Conservation (phyloP, 2,329 filamentous ascomycete species). For the Penicillium sp. region DNA sequence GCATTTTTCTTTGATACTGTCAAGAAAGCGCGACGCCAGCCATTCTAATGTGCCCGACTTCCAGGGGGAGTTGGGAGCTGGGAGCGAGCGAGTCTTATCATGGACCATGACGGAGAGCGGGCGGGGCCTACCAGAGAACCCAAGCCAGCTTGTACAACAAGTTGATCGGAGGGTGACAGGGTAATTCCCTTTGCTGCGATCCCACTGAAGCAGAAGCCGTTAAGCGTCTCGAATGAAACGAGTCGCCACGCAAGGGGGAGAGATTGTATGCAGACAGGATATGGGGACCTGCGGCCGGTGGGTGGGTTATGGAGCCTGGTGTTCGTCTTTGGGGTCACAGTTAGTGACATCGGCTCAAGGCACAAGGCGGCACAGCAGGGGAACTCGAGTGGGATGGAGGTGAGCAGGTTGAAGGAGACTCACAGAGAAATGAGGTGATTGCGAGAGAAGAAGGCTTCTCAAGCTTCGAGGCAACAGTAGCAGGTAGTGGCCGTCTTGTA, state of each 20-base stretch:
- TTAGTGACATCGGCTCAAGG: constrained; percentile 10
- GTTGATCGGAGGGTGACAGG: not conserved
- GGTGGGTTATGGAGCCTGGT: constrained; percentile 16
- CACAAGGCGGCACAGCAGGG: not conserved
- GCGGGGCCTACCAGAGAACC: constrained; percentile 25
- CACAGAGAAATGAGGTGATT: not conserved
- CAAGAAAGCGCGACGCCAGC: not conserved
- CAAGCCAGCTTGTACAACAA: constrained; percentile 9
- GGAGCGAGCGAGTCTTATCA: constrained; percentile 26
- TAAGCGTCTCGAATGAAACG: not conserved
- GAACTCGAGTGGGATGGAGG: no score
- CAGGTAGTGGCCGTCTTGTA: constrained; percentile 13
- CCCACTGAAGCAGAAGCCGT: not conserved
- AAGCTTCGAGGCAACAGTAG: not conserved
- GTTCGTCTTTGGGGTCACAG: constrained; percentile 4
- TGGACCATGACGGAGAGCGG: constrained; percentile 21
- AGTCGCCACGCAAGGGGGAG: not conserved
- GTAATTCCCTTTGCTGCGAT: not conserved
- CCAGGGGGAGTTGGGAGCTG: no score
- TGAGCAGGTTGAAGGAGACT: not conserved
- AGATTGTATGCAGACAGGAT: constrained; percentile 16
- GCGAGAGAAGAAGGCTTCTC: not conserved
- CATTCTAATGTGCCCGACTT: constrained; percentile 7
- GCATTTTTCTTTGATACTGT: constrained; percentile 19
- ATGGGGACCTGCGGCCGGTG: constrained; percentile 27